phyloP scores from a whole-genome alignment of 2,329 filamentous ascomycete species.

The Penicillium sp. region DNA sequence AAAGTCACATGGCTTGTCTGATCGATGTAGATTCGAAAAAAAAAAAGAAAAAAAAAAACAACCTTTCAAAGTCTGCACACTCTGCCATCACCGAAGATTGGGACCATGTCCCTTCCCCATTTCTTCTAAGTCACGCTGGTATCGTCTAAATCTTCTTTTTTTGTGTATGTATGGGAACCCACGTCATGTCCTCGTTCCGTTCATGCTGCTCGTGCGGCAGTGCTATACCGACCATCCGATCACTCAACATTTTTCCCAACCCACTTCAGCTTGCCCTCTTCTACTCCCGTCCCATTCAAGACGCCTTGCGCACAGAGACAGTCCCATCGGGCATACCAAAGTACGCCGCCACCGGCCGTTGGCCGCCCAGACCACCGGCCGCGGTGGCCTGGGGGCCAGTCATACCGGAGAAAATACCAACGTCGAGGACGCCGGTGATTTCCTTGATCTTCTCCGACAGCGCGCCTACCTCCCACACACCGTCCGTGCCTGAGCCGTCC shows the following conservation, averaged over 20 bases:
- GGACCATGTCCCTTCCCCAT: neutral
- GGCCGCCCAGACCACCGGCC: slow-evolving; percentile 60
- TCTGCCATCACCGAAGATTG: too few relatives aligned
- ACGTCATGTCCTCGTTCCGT: neutral
- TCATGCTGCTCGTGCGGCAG: neutral
- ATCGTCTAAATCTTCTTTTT: slow-evolving; percentile 13
- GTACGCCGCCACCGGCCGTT: slow-evolving; percentile 90
- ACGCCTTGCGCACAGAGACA: slow-evolving; percentile 52
- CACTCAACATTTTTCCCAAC: too few relatives aligned
- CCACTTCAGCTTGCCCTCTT: slow-evolving; percentile 5
- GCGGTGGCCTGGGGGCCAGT: slow-evolving; percentile 66
- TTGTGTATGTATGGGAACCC: slow-evolving; percentile 3
- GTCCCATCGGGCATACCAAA: slow-evolving; percentile 81
- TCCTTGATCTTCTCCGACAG: slow-evolving; percentile 69
- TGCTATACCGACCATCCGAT: neutral
- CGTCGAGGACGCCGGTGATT: slow-evolving; percentile 83
- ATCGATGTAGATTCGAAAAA: too few relatives aligned
- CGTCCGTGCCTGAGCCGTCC: slow-evolving; percentile 54
- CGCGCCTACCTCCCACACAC: slow-evolving; percentile 72
- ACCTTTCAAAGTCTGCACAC: too few relatives aligned
- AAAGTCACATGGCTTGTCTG: too few relatives aligned
- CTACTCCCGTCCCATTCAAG: slow-evolving; percentile 5
- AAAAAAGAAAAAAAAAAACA: too few relatives aligned
- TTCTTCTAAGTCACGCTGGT: slow-evolving; percentile 16
- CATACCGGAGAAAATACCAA: slow-evolving; percentile 79